Conservation (phyloP, 2,329 filamentous ascomycete genomes). For the Clarireedia monteithiana region DNA sequence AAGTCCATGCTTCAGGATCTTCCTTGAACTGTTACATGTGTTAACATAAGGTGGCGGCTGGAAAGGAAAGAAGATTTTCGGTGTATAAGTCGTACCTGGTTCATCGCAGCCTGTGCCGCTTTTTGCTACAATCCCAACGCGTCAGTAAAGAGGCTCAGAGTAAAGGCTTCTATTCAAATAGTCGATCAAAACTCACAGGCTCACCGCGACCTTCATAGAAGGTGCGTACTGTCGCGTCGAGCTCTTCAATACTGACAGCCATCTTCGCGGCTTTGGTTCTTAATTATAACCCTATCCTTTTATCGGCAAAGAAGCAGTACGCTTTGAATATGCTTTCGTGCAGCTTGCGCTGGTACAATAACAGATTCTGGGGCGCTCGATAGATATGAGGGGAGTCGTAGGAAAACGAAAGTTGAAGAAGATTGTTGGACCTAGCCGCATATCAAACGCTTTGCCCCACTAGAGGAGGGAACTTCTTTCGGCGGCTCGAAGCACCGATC, state of each 20-base stretch:
- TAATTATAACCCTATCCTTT: constrained; percentile 18
- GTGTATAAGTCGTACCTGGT: constrained; percentile 59
- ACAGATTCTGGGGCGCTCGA: constrained; percentile 13
- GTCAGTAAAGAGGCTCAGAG: constrained; percentile 30
- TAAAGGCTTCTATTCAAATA: constrained; percentile 1
- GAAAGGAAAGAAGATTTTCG: constrained; percentile 5
- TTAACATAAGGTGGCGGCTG: constrained; percentile 16
- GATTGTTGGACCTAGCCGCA: constrained; percentile 16
- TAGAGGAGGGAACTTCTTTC: constrained; percentile 9
- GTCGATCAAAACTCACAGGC: constrained; percentile 51
- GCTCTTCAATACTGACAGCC: constrained; percentile 77
- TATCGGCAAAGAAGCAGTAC: constrained; percentile 16
- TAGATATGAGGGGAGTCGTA: constrained; percentile 17
- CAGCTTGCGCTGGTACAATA: constrained; percentile 23
- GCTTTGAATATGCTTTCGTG: constrained; percentile 13
- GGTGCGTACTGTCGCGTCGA: constrained; percentile 91
- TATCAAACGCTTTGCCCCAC: constrained; percentile 14
- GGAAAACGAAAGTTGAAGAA: constrained; percentile 11
- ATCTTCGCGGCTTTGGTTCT: constrained; percentile 38
- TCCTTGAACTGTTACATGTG: constrained; percentile 74
- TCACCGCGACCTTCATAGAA: constrained; percentile 98
- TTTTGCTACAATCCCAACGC: constrained; percentile 66
- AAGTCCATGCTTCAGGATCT: constrained; percentile 94
- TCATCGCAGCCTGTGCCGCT: constrained; percentile 84
- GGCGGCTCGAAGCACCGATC: not conserved